These are phyloP conservation scores for Aphanomyces stellatus DNA, from an alignment of 352 stramenopile species.

Conservation along the genomic window DNA sequence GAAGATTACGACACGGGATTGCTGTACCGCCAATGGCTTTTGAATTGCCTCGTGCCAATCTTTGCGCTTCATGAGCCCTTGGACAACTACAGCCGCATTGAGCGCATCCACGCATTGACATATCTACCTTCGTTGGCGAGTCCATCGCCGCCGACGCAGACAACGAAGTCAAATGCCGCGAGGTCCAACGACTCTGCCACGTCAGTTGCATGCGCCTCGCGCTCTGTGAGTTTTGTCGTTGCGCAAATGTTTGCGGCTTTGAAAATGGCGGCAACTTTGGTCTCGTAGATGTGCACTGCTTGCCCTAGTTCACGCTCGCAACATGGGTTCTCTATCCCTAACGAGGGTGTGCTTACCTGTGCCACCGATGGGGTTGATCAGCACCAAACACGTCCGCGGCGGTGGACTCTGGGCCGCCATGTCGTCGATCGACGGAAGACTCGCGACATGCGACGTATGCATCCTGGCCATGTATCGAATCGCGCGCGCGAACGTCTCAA, in stretches of 20 bases:
- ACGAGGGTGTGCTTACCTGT: conserved; percentile 19
- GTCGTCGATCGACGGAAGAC: not conserved
- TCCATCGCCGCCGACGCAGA: conserved; percentile 56
- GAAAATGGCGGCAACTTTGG: conserved; percentile 42
- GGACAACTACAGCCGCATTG: conserved; percentile 35
- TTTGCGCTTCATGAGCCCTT: conserved; percentile 55
- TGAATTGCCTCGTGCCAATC: conserved; percentile 52
- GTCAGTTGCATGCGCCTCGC: conserved; percentile 49
- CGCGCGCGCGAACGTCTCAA: not conserved
- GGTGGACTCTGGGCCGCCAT: not conserved
- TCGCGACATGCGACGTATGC: not conserved
- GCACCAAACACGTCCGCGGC: conserved; percentile 41
- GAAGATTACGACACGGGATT: not conserved
- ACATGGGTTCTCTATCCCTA: not conserved
- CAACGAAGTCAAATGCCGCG: conserved; percentile 51
- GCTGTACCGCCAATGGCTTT: conserved; percentile 38
- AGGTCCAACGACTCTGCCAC: conserved; percentile 34
- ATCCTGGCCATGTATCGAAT: not conserved
- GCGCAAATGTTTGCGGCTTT: conserved; percentile 45
- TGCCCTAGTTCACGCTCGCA: conserved; percentile 21
- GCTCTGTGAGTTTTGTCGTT: conserved; percentile 41
- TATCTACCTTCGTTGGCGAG: conserved; percentile 54
- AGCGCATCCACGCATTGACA: conserved; percentile 8
- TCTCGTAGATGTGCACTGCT: conserved; percentile 41
- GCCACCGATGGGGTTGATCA: conserved; percentile 62